Evolutionary conservation across 1,284 basidiomycete genomes (phyloP), one percentile per base, ranked within the genome.

Genomic region (Quambalaria eucalypti): DNA sequence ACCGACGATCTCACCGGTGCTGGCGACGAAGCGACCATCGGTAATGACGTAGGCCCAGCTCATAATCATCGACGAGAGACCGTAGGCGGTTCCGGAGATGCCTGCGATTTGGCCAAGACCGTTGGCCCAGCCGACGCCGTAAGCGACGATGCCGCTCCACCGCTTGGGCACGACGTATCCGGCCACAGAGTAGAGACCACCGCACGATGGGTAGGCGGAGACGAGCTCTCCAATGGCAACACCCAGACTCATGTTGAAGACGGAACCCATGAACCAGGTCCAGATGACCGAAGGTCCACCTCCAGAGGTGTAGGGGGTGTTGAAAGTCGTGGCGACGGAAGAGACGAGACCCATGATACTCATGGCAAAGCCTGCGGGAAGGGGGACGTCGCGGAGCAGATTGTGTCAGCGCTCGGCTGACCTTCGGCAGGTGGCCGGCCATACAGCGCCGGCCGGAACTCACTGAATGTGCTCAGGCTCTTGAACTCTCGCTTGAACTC

Each of bases 31-130:
- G 44, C 60, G 55, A 3, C 62, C 60, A 25, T 72, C 51, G 36
- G 63, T 65, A 46, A 71, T 61, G 8, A 73, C 74, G 54, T 65
- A 69, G 0, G 87, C 88, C 69, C 73, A 74, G 12, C 86, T 85
- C 78, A 87, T 85, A 60, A 93, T 90, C 90, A 93, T 92, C 71
- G 83, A 83, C 28, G 87, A 82, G 23, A 95, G 80, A 54, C 90
- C 90, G 69, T 87, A 93, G 76, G 92, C 90, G 1, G 88, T 90
- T 1, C 87, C 89, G 1, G 87, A 84, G 46, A 90, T 79, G 30
- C 88, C 88, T 4, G 87, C 86, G 54, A 88, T 82, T 75, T 90
- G 88, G 79, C 88, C 89, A 10, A 92, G 83, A 46, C 90, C 83
- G 74, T 92, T 93, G 50, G 93, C 66, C 65, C 69, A 74, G 39